Conservation (phyloP, 2,329 filamentous ascomycete species). For the Aspergillus hiratsukae region DNA sequence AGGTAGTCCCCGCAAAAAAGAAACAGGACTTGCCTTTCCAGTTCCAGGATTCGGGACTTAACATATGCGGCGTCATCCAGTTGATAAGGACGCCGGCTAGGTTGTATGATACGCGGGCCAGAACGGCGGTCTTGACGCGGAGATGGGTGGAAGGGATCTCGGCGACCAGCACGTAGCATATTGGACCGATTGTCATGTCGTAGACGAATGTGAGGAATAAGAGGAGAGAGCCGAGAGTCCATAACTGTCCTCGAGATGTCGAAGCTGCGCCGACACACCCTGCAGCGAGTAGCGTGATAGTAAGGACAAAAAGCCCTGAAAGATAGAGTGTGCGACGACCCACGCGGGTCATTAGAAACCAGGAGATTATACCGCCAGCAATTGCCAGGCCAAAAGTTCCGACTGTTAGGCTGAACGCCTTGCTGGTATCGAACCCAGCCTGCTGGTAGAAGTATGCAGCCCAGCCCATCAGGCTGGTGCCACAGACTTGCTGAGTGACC, state of each 20-base stretch:
- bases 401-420: conserved; percentile 36
- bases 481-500: conserved; percentile 30
- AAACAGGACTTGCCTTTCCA: conserved; percentile 80
- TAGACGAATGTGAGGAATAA: conserved; percentile 53
- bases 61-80: conserved; percentile 63
- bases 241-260: conserved; percentile 23
- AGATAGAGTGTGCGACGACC: conserved; percentile 41
- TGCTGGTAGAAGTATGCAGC: conserved; percentile 33
- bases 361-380: conserved; percentile 48
- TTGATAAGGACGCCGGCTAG: conserved; percentile 62
- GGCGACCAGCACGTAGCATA: conserved; percentile 50
- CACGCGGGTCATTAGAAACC: conserved; percentile 38
- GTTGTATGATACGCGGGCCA: conserved; percentile 49
- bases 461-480: conserved; percentile 29
- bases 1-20: conserved; percentile 74
- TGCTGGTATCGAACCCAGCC: conserved; percentile 30
- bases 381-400: conserved; percentile 60
- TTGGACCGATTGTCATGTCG: conserved; percentile 51
- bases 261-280: conserved; percentile 13
- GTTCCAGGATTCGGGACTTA: conserved; percentile 76
- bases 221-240: conserved; percentile 44
- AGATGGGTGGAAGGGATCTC: conserved; percentile 53
- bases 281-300: conserved; percentile 16
- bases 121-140: conserved; percentile 51
- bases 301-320: conserved; percentile 18